Conservation (phyloP, 1,284 basidiomycete species). For the Ustilago cynodontis region DNA sequence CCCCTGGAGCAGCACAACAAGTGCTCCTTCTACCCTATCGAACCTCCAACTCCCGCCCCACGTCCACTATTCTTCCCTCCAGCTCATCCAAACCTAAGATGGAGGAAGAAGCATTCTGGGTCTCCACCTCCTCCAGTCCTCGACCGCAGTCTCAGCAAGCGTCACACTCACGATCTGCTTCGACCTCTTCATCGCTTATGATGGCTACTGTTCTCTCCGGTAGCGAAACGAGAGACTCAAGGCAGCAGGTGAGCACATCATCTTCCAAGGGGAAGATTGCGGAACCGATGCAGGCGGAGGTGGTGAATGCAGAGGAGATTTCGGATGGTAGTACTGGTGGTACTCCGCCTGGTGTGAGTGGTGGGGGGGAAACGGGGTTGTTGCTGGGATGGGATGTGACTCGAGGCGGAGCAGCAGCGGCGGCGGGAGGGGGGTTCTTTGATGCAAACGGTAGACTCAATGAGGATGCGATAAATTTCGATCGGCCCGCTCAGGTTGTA, state of each 20-base stretch:
- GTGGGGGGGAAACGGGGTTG: background rate
- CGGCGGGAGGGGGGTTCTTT: constrained; percentile 18
- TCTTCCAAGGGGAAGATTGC: constrained; percentile 29
- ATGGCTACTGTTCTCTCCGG: constrained; percentile 21
- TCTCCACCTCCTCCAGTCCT: constrained; percentile 23
- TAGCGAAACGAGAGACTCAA: constrained; percentile 23
- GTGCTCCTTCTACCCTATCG: constrained; percentile 35
- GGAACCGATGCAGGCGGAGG: constrained; percentile 52
- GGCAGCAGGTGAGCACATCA: constrained; percentile 32
- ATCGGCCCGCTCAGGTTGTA: constrained; percentile 4
- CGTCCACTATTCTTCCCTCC: constrained; percentile 3
- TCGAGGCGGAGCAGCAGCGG: background rate
- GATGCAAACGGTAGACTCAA: constrained; percentile 30
- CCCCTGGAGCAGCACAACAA: constrained; percentile 42
- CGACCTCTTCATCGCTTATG: constrained; percentile 21
- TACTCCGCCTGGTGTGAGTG: constrained; percentile 12
- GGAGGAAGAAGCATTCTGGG: constrained; percentile 50
- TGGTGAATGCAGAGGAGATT: constrained; percentile 34
- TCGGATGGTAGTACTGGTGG: constrained; percentile 21
- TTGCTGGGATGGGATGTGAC: background rate
- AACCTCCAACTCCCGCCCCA: constrained; percentile 2
- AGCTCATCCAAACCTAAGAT: constrained; percentile 22
- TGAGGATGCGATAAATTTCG: constrained; percentile 30
- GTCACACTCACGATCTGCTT: constrained; percentile 13
- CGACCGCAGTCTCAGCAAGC: constrained; percentile 29